Percentiles rank a stretch among this genome's conserved stretches.
phyloP scores from a whole-genome alignment of 208 protist species.

The Acanthamoeba healyi region DNA sequence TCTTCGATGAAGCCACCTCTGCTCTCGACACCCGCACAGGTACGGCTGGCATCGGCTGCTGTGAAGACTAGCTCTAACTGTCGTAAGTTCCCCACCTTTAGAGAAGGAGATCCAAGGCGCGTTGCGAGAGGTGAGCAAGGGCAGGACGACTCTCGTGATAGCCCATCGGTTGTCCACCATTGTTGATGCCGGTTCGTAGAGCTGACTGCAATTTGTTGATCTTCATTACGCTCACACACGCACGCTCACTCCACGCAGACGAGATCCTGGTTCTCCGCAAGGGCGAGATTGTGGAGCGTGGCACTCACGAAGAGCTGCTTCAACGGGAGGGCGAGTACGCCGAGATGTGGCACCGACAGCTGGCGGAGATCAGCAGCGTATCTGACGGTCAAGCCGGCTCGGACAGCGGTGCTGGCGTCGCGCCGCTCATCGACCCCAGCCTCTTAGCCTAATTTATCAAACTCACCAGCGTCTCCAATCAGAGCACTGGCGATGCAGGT shows the following conservation, averaged over 20 bases:
- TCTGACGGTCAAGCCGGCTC: neutral
- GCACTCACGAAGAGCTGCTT: constrained; percentile 84
- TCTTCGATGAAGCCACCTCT: constrained; percentile 90
- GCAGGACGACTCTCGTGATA: constrained; percentile 84
- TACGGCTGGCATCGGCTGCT: neutral
- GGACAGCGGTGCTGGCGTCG: neutral
- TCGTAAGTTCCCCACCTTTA: neutral
- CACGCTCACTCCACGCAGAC: constrained; percentile 77
- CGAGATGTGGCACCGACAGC: constrained; percentile 77
- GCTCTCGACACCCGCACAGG: constrained; percentile 89
- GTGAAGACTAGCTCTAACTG: neutral
- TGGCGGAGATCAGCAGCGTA: neutral
- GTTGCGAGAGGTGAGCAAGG: constrained; percentile 71
- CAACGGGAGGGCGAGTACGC: constrained; percentile 80
- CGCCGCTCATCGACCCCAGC: neutral
- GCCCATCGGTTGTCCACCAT: constrained; percentile 80
- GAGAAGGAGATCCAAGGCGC: constrained; percentile 86
- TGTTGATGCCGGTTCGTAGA: constrained; percentile 51
- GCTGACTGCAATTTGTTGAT: neutral
- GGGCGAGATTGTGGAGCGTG: constrained; percentile 83
- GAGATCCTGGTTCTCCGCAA: constrained; percentile 84
- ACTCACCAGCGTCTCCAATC: too few relatives aligned
- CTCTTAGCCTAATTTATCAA: neutral
- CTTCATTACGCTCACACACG: neutral
- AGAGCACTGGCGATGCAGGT: too few relatives aligned